Evolutionary conservation across 441 rosid genomes (phyloP).

Genomic region (Aquilaria agallochum): DNA sequence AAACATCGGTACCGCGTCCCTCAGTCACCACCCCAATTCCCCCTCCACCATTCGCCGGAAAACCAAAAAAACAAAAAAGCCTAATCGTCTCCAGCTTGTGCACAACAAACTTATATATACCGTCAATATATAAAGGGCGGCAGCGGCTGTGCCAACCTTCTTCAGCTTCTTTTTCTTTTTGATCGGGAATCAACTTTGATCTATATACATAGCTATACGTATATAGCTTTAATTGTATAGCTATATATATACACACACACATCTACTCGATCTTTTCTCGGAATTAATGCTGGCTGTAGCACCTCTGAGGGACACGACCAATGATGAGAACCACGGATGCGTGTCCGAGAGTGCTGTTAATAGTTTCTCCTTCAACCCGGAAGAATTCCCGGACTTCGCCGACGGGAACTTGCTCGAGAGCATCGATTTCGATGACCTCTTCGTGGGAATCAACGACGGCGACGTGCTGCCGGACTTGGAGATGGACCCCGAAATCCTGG

Average conservation of each 20-base stretch:
- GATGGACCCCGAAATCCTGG: slow-evolving; percentile 65
- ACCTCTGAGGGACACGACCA: slow-evolving; percentile 29
- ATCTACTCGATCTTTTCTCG: neutral
- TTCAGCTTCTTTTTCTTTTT: no score
- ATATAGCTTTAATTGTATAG: no score
- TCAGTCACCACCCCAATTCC: neutral
- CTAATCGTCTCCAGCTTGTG: neutral
- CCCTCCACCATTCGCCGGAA: slow-evolving; percentile 7
- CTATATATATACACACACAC: no score
- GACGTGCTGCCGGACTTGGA: slow-evolving; percentile 78
- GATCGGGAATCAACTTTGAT: no score
- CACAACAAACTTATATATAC: no score
- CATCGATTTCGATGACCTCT: slow-evolving; percentile 74
- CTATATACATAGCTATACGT: no score
- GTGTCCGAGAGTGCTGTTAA: slow-evolving; percentile 16
- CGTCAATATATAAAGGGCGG: no score
- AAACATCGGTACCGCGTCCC: slow-evolving; percentile 14
- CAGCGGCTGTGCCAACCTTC: no score
- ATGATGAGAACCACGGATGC: slow-evolving; percentile 37
- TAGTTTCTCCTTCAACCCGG: slow-evolving; percentile 28
- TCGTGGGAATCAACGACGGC: slow-evolving; percentile 49
- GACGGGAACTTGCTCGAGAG: slow-evolving; percentile 56
- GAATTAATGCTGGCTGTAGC: slow-evolving; percentile 78
- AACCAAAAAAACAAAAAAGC: neutral
- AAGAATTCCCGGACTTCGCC: slow-evolving; percentile 50